Conservation (phyloP, 2,329 filamentous ascomycete species). For the Stagonosporopsis vannaccii region DNA sequence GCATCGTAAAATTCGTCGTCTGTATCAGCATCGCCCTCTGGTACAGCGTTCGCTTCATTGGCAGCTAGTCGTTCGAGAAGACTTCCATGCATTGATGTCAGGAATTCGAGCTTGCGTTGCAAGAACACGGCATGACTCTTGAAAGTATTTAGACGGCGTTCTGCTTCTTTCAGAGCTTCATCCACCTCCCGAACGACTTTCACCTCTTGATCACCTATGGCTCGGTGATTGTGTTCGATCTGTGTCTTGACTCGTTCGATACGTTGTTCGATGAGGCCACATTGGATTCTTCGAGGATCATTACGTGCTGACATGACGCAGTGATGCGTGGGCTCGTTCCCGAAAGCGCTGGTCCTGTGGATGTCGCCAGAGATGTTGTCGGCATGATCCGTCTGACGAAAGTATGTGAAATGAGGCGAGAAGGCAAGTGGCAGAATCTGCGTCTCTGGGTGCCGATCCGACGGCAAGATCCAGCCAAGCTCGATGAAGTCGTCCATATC, state of each 20-base stretch:
- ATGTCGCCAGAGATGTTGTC: constrained; percentile 81
- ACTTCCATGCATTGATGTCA: constrained; percentile 65
- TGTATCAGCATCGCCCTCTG: constrained; percentile 52
- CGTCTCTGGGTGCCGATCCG: constrained; percentile 88
- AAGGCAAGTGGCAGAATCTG: constrained; percentile 92
- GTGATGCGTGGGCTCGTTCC: constrained; percentile 89
- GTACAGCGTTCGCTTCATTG: constrained; percentile 61
- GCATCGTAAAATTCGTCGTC: constrained; percentile 57
- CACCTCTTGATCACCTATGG: constrained; percentile 78
- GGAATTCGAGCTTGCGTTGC: constrained; percentile 64
- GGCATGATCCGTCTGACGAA: constrained; percentile 92
- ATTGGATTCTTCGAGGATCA: constrained; percentile 88
- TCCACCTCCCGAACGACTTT: constrained; percentile 62
- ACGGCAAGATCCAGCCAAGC: constrained; percentile 92
- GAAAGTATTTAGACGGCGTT: constrained; percentile 63
- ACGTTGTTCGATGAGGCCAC: constrained; percentile 81
- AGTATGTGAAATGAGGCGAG: constrained; percentile 95
- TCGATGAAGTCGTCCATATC: constrained; percentile 99
- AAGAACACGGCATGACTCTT: constrained; percentile 65
- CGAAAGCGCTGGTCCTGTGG: constrained; percentile 86
- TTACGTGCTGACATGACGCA: constrained; percentile 83
- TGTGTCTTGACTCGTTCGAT: constrained; percentile 81
- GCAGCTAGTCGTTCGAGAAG: constrained; percentile 64
- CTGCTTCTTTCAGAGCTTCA: constrained; percentile 60
- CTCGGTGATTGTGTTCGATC: constrained; percentile 74